Base-by-base conservation (phyloP, 257 asterid genomes). In the Sherardia arvensis region DNA sequence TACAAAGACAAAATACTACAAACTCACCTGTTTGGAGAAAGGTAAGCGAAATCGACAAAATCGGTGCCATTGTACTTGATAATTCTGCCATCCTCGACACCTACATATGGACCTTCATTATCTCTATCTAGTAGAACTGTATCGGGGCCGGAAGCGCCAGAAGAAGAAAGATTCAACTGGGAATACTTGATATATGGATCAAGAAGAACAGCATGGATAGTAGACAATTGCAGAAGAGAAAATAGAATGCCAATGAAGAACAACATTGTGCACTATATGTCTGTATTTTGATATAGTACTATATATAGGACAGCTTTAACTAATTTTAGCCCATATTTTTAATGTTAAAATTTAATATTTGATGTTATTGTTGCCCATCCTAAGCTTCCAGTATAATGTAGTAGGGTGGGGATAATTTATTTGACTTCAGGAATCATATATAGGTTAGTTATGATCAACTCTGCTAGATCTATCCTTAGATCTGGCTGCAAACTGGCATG, bases 81-180 rank as follows among this genome's bases (percentile, higher is more conserved):
- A 48, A 85, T 38, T 40, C 86, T 74, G 26, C 88, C 92, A 69
- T 82, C 88, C 15, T 45, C 75, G 12, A 78, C 77, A 15, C 76
- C 84, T 5, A 77, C 78, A 65, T 85, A 80, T 40, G 81, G 77
- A 33, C 82, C 85, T 0, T 12, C 22, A 4, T 62, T 62, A 26
- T 36, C 20, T 25, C 68, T 28, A 34, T 77, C 83, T 7, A 80
- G 71, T 3, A 83, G 75, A 21, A 51, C 36, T 1, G 83, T 48
- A 32, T 82, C 84, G 4, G 77, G 75, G 15, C 88, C 86, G 4
- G 6, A 40, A 15, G 9, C 17, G 6, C 14, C 38, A 10, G 25
- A 22, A 58, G 30, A 33, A 15, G 69, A 34, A 53, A 79, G 82
- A 26, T 51, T 61, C 27, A 81, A 25, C 14, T 1, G 55, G 1